These are phyloP conservation scores for Dictyophora rubrovolvata DNA, from an alignment of 768 basidiomycete genomes.

Conservation along the genomic window DNA sequence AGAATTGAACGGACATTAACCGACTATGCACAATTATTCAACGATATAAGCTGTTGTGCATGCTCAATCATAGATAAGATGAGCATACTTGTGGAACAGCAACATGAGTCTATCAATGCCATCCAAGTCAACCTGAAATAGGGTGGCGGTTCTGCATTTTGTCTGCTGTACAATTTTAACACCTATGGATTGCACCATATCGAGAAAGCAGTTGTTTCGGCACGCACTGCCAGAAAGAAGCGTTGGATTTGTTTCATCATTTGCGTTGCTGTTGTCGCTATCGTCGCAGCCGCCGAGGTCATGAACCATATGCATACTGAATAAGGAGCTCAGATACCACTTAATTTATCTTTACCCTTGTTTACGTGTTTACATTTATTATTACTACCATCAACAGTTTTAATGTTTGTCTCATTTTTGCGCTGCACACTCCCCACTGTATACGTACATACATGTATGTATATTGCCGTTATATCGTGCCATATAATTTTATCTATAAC, in stretches of 20 bases:
- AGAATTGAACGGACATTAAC: constrained; percentile 79
- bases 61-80: constrained; percentile 36
- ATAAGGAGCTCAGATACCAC: no score
- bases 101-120: constrained; percentile 60
- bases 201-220: constrained; percentile 76
- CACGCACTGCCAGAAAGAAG: constrained; percentile 85
- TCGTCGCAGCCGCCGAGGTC: constrained; percentile 51
- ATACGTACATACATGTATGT: no score
- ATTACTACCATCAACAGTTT: no score
- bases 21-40: constrained; percentile 81
- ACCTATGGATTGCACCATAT: constrained; percentile 62
- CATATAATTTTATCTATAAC: constrained; percentile 11
- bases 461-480: neutral
- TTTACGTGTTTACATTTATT: no score
- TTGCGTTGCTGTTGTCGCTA: constrained; percentile 52
- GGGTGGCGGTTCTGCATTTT: constrained; percentile 42
- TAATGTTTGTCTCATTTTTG: no score
- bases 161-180: neutral
- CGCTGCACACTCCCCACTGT: no score
- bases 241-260: constrained; percentile 95
- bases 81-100: constrained; percentile 67
- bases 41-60: constrained; percentile 46
- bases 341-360: no score
- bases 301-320: constrained; percentile 37
- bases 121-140: constrained; percentile 54